These are phyloP conservation scores for Beta corolliflora DNA, from an alignment of 179 eudicot genomes.

Conservation along the genomic window DNA sequence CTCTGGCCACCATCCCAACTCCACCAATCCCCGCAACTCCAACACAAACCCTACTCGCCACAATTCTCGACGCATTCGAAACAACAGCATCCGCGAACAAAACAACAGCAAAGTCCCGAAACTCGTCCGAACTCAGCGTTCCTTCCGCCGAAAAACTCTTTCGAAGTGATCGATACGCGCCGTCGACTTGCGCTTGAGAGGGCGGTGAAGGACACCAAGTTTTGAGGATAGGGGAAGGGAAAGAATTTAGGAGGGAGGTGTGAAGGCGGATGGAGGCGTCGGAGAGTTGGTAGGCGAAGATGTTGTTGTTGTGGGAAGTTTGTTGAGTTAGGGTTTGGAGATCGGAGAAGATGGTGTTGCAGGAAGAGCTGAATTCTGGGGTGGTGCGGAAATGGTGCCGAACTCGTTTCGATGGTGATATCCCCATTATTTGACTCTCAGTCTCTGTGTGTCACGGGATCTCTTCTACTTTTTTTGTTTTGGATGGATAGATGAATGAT, in stretches of 20 bases:
- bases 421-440: constrained; percentile 23
- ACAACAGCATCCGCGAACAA: constrained; percentile 55
- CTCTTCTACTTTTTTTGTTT: too few species aligned
- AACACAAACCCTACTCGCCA: constrained; percentile 46
- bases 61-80: constrained; percentile 42
- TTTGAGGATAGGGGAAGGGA: constrained; percentile 43
- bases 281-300: constrained; percentile 79
- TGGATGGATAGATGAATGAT: too few species aligned
- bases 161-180: constrained; percentile 37
- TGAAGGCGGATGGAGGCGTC: constrained; percentile 60
- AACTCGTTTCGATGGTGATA: constrained; percentile 64
- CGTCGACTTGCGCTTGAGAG: constrained; percentile 53
- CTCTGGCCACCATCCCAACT: constrained; percentile 50
- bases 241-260: constrained; percentile 24
- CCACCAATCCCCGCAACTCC: constrained; percentile 74
- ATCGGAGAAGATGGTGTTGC: constrained; percentile 53
- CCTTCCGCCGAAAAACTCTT: constrained; percentile 10
- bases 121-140: constrained; percentile 38
- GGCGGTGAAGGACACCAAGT: constrained; percentile 70
- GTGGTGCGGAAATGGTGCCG: constrained; percentile 43
- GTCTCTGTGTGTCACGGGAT: too few species aligned
- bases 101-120: constrained; percentile 56
- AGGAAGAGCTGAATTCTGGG: constrained; percentile 54
- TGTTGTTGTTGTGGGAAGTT: constrained; percentile 48
- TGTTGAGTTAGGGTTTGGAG: constrained; percentile 52